Base-by-base conservation (phyloP, 495 filamentous ascomycete genomes). In the Neurospora sp. region DNA sequence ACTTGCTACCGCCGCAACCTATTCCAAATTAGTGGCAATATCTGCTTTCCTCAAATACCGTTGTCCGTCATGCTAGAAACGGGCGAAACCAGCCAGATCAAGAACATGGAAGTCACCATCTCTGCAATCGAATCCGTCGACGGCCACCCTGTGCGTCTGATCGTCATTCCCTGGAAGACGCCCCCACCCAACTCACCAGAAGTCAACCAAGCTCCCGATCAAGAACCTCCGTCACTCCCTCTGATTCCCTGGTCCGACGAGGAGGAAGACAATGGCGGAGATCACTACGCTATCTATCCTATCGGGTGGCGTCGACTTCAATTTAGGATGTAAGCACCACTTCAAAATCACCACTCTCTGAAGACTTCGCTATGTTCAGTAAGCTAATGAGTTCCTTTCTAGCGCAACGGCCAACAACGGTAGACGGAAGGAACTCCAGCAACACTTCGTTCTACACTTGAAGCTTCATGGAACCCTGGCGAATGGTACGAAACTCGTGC, bases 141-240 rank as follows among this genome's bases (percentile, higher is more conserved):
- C 77, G 92, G 92, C 48, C 92, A 96, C 76, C 85, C 92, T 0
- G 93, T 97, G 38, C 93, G 94, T 78, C 89, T 97, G 71, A 97
- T 97, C 71, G 95, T 94, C 14, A 95, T 97, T 46, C 94, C 94
- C 2, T 97, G 93, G 93, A 97, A 97, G 85, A 97, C 94, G 20
- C 93, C 94, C 2, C 91, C 91, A 53, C 90, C 91, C 61, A 94
- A 90, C 78, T 87, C 88, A 38, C 88, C 90, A 72, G 83, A 89
- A 70, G 78, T 86, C 16, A 85, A 83, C 76, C 79, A 88, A 70
- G 83, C 80, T 4, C 81, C 85, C 14, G 87, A 89, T 72, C 85
- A 86, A 74, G 87, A 89, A 73, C 87, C 87, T 11, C 80, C 86
- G 20, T 85, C 91, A 20, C 90, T 96, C 72, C 92, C 92, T 0